phyloP scores from a whole-genome alignment of 345 rosid species.

The Gossypium arboreum region DNA sequence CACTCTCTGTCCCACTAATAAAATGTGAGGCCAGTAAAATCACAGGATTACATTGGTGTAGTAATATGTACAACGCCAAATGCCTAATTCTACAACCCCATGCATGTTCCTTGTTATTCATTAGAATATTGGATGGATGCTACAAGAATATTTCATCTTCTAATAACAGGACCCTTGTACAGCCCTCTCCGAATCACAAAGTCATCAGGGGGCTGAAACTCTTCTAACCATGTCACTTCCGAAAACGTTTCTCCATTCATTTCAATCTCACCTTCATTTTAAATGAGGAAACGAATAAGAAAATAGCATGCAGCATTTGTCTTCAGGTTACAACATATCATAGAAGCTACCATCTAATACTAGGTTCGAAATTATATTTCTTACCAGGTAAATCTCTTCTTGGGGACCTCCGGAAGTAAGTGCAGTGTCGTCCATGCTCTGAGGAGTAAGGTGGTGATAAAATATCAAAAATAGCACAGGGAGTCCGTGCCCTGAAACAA shows the following conservation, averaged over 20 bases:
- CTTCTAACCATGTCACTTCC: conserved; percentile 74
- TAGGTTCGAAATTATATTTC: background rate
- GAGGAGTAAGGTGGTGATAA: conserved; percentile 74
- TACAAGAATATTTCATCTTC: conserved; percentile 42
- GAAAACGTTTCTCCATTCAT: conserved; percentile 48
- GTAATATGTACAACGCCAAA: conserved; percentile 32
- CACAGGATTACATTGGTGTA: conserved; percentile 18
- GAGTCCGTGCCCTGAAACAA: conserved; percentile 67
- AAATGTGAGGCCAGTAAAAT: conserved; percentile 24
- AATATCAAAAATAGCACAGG: conserved; percentile 74
- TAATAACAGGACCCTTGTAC: conserved; percentile 77
- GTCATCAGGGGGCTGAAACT: conserved; percentile 78
- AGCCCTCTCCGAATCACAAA: conserved; percentile 60
- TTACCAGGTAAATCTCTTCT: conserved; percentile 62
- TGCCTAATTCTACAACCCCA: conserved; percentile 23
- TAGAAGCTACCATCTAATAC: background rate
- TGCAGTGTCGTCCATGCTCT: conserved; percentile 56
- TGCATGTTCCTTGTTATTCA: background rate
- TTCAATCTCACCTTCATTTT: conserved; percentile 56
- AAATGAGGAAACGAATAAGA: background rate
- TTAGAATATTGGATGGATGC: conserved; percentile 10
- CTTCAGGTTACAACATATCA: background rate
- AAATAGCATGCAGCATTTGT: background rate
- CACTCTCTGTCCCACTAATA: conserved; percentile 20
- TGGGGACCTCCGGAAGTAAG: conserved; percentile 51